Base-by-base conservation (phyloP, 2,329 filamentous ascomycete species). In the Penicillium sp. region DNA sequence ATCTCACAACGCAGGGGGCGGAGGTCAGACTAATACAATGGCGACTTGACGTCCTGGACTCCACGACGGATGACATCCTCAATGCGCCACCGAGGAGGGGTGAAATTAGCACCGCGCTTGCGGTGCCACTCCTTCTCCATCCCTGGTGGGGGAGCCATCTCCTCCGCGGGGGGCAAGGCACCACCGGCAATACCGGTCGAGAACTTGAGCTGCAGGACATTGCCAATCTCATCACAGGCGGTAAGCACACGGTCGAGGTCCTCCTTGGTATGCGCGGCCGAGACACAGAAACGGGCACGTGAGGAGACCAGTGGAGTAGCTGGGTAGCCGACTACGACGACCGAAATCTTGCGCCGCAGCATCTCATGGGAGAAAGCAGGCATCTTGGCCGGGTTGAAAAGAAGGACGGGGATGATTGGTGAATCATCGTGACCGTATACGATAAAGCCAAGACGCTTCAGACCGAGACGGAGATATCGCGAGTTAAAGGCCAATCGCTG, bases 331-430 rank as follows among this genome's bases (percentile, higher is more conserved):
- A 99, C 95, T 47, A 99, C 91, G 40, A 99, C 95, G 53, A 98
- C 91, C 0, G 94, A 95, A 68, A 99, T 98, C 78, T 97, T 98
- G 72, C 95, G 91, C 79, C 91, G 91, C 60, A 98, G 86, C 95
- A 99, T 98, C 77, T 98, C 95, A 74, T 96, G 95, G 51, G 92
- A 97, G 78, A 99, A 99, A 59, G 95, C 94, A 4, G 94, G 91
- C 83, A 99, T 97, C 81, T 99, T 99, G 70, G 91, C 95, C n/a
- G 95, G 95, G 79, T 98, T 92, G 83, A 97, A 99, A 31, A 99
- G 87, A 71, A 96, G 85, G 66, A 99, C 78, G 55, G 95, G 95
- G 68, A 99, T 92, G 69, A 99, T 98, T 57, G 95, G 95, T 5
- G 93, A 97, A 79, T 99, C 95, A 73, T 99, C 95, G 75, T 98